A percentile compares a stretch with the other conserved stretches of the same genome.
phyloP scores from a whole-genome alignment of 495 filamentous ascomycete genomes.

The Annulohypoxylon maeteangense region DNA sequence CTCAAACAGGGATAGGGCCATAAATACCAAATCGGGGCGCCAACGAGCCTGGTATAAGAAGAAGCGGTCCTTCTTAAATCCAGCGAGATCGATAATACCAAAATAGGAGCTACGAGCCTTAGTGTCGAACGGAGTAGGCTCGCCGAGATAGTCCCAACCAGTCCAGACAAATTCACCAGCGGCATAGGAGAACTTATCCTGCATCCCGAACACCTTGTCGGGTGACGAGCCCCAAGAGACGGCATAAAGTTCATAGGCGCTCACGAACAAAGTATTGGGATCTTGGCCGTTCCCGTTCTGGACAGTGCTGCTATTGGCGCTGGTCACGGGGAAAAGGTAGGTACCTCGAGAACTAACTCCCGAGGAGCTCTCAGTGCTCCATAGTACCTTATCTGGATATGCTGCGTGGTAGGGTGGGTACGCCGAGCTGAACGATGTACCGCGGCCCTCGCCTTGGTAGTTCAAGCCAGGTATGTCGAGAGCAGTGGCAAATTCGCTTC shows the following conservation, averaged over 20 bases:
- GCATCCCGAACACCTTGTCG: slow-evolving; percentile 60
- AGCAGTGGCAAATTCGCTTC: slow-evolving; percentile 46
- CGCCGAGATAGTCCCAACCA: slow-evolving; percentile 62
- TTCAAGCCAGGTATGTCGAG: slow-evolving; percentile 60
- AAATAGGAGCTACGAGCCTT: slow-evolving; percentile 58
- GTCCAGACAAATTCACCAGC: slow-evolving; percentile 64
- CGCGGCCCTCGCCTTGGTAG: slow-evolving; percentile 62
- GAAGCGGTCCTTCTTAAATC: slow-evolving; percentile 62
- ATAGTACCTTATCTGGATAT: slow-evolving; percentile 59
- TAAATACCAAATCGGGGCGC: slow-evolving; percentile 50
- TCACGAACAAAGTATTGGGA: slow-evolving; percentile 45
- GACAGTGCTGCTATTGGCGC: slow-evolving; percentile 45
- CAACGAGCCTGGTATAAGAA: slow-evolving; percentile 61
- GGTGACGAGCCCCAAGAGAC: slow-evolving; percentile 54
- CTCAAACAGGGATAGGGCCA: not conserved
- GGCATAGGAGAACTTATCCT: slow-evolving; percentile 57
- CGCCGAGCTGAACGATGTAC: slow-evolving; percentile 45
- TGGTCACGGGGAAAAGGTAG: slow-evolving; percentile 61
- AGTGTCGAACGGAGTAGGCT: slow-evolving; percentile 58
- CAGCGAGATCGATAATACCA: slow-evolving; percentile 62
- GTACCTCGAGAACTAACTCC: slow-evolving; percentile 58
- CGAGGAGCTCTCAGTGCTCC: slow-evolving; percentile 55
- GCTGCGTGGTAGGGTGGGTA: slow-evolving; percentile 52
- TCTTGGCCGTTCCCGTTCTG: slow-evolving; percentile 43
- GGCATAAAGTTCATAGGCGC: slow-evolving; percentile 61